These are phyloP conservation scores for Diplodia intermedia DNA, from an alignment of 2,329 filamentous ascomycete genomes.

Conservation along the genomic window DNA sequence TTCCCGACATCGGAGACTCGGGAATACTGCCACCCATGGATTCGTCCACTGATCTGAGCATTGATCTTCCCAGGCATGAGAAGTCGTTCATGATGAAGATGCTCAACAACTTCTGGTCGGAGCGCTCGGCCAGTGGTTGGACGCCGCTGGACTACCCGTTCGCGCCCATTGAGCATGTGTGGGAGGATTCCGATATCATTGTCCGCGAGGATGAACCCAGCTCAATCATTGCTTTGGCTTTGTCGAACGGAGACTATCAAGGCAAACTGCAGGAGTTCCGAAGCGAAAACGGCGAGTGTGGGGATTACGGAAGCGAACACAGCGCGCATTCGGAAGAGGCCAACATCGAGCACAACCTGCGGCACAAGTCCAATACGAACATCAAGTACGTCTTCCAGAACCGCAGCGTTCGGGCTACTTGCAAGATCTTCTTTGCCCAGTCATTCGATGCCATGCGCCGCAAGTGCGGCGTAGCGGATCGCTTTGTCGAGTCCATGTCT, in stretches of 20 bases:
- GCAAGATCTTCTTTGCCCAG: slow-evolving; percentile 98
- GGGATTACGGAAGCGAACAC: slow-evolving; percentile 39
- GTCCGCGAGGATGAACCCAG: slow-evolving; percentile 97
- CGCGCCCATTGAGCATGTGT: slow-evolving; percentile 83
- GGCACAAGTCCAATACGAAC: slow-evolving; percentile 86
- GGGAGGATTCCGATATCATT: slow-evolving; percentile 95
- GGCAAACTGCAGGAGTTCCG: slow-evolving; percentile 76
- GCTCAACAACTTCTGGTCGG: slow-evolving; percentile 97
- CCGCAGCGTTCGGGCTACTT: slow-evolving; percentile 91
- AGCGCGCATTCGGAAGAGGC: slow-evolving; percentile 58
- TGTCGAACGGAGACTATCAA: slow-evolving; percentile 87
- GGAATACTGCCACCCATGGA: slow-evolving; percentile 60
- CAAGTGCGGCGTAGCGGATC: slow-evolving; percentile 91
- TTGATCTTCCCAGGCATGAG: slow-evolving; percentile 89
- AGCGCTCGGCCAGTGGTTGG: slow-evolving; percentile 96
- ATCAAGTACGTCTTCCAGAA: slow-evolving; percentile 96
- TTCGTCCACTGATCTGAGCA: slow-evolving; percentile 63
- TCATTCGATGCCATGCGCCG: slow-evolving; percentile 94
- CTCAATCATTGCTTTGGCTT: slow-evolving; percentile 90
- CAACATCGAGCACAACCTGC: slow-evolving; percentile 82
- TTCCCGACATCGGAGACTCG: slow-evolving; percentile 67
- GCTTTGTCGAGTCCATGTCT: slow-evolving; percentile 93
- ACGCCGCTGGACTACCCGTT: slow-evolving; percentile 90
- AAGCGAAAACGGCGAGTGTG: slow-evolving; percentile 37
- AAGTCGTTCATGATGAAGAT: slow-evolving; percentile 94